A percentile compares a stretch with the other conserved stretches of the same genome.
phyloP scores from a whole-genome alignment of 1,284 basidiomycete genomes.

The Puccinia novopanici region DNA sequence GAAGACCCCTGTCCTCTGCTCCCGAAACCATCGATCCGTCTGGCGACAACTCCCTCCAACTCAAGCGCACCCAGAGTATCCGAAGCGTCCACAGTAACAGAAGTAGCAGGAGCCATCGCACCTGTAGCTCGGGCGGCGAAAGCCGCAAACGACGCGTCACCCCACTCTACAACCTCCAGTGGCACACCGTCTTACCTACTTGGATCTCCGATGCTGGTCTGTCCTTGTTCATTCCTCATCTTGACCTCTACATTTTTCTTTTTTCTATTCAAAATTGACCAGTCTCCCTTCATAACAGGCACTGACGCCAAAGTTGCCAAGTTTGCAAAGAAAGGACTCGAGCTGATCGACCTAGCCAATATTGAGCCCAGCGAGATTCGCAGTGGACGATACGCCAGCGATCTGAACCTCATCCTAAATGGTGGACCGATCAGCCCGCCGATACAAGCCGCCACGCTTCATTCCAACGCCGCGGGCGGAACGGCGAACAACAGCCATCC shows the following conservation, averaged over 20 bases:
- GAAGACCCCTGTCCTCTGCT: not conserved
- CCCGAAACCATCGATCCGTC: not conserved
- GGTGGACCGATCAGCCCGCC: constrained; percentile 10
- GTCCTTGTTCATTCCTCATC: not conserved
- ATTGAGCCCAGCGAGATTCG: constrained; percentile 62
- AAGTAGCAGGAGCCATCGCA: constrained; percentile 60
- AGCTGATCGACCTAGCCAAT: constrained; percentile 59
- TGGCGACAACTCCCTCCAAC: not conserved
- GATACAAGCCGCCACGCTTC: not conserved
- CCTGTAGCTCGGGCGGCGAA: constrained; percentile 64
- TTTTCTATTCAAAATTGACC: too few species aligned
- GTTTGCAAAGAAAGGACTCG: constrained; percentile 74
- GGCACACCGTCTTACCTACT: constrained; percentile 89
- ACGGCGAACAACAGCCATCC: too few species aligned
- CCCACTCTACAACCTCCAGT: constrained; percentile 88
- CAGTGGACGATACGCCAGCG: constrained; percentile 73
- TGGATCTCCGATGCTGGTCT: constrained; percentile 74
- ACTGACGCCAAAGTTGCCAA: constrained; percentile 93
- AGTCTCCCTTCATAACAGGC: too few species aligned
- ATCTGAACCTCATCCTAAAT: constrained; percentile 68
- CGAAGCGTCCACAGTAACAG: constrained; percentile 58
- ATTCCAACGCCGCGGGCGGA: constrained; percentile 8
- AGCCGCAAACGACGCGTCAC: constrained; percentile 73
- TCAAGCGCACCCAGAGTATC: constrained; percentile 4
- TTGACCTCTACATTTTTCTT: not conserved